Base-by-base conservation (phyloP, 371 early-diverging fungal genomes). In the Mucor plumbeus region DNA sequence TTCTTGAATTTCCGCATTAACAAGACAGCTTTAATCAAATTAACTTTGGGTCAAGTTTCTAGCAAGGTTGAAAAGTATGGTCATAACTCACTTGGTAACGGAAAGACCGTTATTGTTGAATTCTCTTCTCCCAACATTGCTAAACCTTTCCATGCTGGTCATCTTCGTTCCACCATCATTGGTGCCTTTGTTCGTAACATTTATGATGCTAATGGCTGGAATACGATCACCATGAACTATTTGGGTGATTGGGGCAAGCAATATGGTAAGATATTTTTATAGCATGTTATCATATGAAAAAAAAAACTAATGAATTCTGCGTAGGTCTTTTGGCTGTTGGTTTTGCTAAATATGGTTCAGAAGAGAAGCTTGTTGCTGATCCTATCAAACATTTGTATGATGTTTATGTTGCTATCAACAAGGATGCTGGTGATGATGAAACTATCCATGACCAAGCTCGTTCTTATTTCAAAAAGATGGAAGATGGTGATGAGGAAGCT, bases 161-260 rank as follows among this genome's bases (percentile, higher is more conserved):
- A 99, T 77, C 85, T 99, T 78, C 90, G 99, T 61, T 94, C 96
- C 44, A 99, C 99, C 7, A 96, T 99, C 70, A 92, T 99, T 65
- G 99, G 99, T 48, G 93, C 94, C 73, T 98, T 99, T 76, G 81
- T 98, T 47, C 82, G 87, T 54, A 92, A 97, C 53, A 82, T 94
- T 5, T 86, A 94, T 69, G 83, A 87, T 43, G 93, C 92, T 31
- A 88, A 90, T 72, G 99, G 99, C 19, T 95, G 94, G 86, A 90
- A 94, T n/a, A 88, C 91, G 10, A 83, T 93, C n/a, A 82, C 92
- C 34, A 94, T 99, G 79, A 99, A 99, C 88, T 99, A 99, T 79
- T 85, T 99, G 40, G 99, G 99, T 65, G 99, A 99, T 80, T 99
- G 99, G 99, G 99, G 99, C 63, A 99, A 99, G 78, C 99, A 99